Base-by-base conservation (phyloP, 352 stramenopile genomes). In the Ochromonadaceae sp. region DNA sequence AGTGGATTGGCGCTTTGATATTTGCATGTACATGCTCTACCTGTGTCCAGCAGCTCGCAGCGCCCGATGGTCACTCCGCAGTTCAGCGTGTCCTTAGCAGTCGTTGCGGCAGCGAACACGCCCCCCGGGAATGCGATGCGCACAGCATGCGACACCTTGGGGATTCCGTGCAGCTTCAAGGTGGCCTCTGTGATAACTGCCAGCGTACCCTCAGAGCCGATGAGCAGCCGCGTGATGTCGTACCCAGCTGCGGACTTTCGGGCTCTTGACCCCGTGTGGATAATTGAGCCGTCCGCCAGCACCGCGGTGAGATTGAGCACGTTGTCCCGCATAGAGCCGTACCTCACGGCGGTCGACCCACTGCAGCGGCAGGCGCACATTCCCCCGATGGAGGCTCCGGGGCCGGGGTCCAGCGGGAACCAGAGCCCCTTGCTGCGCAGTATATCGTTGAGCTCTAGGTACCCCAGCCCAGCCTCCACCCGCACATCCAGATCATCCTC, bases 201-300 rank as follows among this genome's bases (percentile, higher is more conserved):
- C 5, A 97, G 76, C 32, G 88, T 97, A 28, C 91, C 90, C 72
- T 98, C 92, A 20, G 83, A 93, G 3, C 91, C 91, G 59, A 93
- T 90, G 17, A 97, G 74, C n/a, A 98, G 72, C 7, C 80, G 78
- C 0, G 88, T 90, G 46, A 98, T 79, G 70, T 98, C 90, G 74
- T 97, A 98, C 1, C 92, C 92, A n/a, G 92, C 91, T 26, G 87
- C 93, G 17, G 83, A 93, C 77, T 98, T 98, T 58, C 90, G 79
- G 12, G 90, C 85, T 35, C 84, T 84, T 32, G 81, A 87, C 3
- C 89, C 90, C 3, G 85, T 94, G 66, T 84, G 81, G 53, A 90
- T 82, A 35, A 93, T 82, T 0, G 79, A 73, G 15, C 84, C 85
- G 71, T 90, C 83, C 5, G 85, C 71, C 70, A 97, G 79, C 22